Base-by-base conservation (phyloP, 2,329 filamentous ascomycete genomes). In the Chaetomium sp. region DNA sequence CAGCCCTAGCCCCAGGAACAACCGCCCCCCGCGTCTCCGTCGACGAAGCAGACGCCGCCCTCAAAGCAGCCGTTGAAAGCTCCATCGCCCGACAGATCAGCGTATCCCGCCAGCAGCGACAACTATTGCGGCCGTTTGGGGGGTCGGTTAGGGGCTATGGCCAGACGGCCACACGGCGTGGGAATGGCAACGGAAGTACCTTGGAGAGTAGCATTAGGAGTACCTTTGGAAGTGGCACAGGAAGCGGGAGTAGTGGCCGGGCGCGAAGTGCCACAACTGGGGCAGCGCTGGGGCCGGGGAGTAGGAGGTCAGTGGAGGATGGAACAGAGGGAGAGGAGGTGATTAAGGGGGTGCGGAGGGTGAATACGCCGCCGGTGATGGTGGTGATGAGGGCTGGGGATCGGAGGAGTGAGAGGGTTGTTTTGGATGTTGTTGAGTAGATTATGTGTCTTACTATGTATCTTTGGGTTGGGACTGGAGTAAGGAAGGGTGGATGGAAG, bases 61-160 rank as follows among this genome's bases (percentile, higher is more conserved):
- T 80, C 11, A 76, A 78, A 59, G 76, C 76, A 44, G 80, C 83
- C 1, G 82, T 85, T 4, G 80, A 86, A 67, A 75, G 85, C 46
- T 86, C 83, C 1, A 87, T 88, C 61, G 84, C 84, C 0, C 75
- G 85, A 1, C 84, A 87, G 66, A 86, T 88, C 61, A 85, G 80
- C 61, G 73, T 87, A 33, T 85, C 82, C 10, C 72, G 79, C 10
- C 76, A 83, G 68, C 85, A 87, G 67, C 74, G 80, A 9, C 64
- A 33, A 65, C 62, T 56, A 59, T 37, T 58, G 48, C 37, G 56
- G 52, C 66, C 49, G 14, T 49, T 56, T 49, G 54, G 51, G 8
- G 27, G 12, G 42, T 43, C 48, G 40, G 40, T 11, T 1, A 14
- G 7, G 6, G 40, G 19, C 19, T 27, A 27, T 27, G 19, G 19